Evolutionary conservation across 2,329 filamentous ascomycete genomes (phyloP).

Genomic region (Didymella sp.): DNA sequence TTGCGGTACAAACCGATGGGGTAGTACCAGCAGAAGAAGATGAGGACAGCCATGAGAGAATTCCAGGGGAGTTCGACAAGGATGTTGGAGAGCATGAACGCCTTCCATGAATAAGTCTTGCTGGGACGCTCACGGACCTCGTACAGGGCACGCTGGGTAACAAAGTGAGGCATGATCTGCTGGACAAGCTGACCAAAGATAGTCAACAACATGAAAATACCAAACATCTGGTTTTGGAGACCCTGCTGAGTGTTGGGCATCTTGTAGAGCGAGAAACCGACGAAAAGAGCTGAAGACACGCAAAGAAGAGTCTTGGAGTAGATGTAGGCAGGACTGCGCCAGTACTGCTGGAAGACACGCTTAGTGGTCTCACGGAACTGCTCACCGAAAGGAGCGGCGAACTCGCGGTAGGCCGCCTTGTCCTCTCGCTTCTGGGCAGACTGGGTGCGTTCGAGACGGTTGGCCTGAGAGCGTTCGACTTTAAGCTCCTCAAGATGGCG

Average conservation of each 20-base stretch:
- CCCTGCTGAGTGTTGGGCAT: conserved; percentile 76
- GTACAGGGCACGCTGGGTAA: conserved; percentile 80
- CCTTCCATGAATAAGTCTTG: conserved; percentile 84
- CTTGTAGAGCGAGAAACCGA: conserved; percentile 81
- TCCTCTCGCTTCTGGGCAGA: conserved; percentile 54
- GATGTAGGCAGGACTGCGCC: conserved; percentile 88
- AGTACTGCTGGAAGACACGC: conserved; percentile 90
- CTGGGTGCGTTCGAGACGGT: conserved; percentile 46
- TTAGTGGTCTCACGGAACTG: conserved; percentile 73
- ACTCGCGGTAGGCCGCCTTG: conserved; percentile 72
- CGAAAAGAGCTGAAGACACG: conserved; percentile 71
- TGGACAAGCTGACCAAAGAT: conserved; percentile 82
- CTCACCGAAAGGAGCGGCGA: conserved; percentile 74
- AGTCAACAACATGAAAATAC: conserved; percentile 81
- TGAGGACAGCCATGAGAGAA: conserved; percentile 74
- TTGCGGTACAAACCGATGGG: conserved; percentile 79
- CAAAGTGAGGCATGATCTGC: conserved; percentile 86
- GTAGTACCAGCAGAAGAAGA: conserved; percentile 86
- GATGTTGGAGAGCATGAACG: conserved; percentile 84
- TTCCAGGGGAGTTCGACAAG: conserved; percentile 88
- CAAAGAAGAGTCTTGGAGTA: conserved; percentile 80
- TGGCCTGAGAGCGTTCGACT: conserved; percentile 46
- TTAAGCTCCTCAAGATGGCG: conserved; percentile 57
- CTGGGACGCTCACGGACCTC: conserved; percentile 85
- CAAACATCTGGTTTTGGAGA: conserved; percentile 85